phyloP scores from a whole-genome alignment of 148 eudicot species.

The Cornus suecica region DNA sequence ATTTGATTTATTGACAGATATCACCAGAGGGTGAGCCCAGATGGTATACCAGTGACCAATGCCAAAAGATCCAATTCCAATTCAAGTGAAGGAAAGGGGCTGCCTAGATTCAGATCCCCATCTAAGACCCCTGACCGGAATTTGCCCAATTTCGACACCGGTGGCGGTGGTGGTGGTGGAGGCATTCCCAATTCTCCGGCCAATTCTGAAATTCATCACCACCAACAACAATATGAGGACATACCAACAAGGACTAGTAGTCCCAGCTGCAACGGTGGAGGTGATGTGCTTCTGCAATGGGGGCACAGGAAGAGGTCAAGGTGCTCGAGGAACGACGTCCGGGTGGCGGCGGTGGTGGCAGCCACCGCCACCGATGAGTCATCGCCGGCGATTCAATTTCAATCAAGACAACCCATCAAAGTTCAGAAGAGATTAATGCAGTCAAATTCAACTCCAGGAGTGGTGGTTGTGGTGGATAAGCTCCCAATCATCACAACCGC shows the following conservation, averaged over 20 bases:
- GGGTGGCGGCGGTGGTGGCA: neutral
- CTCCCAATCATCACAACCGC: neutral
- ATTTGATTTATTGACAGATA: constrained; percentile 15
- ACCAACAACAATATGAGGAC: neutral
- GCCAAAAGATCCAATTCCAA: constrained; percentile 24
- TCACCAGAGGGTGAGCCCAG: constrained; percentile 27
- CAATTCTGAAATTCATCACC: neutral
- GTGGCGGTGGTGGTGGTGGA: neutral
- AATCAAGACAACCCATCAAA: neutral
- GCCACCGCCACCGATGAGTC: constrained; percentile 21
- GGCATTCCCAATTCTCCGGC: neutral
- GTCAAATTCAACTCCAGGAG: neutral
- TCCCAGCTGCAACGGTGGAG: constrained; percentile 17
- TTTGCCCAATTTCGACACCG: neutral
- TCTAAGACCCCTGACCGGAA: neutral
- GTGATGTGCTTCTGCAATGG: constrained; percentile 39
- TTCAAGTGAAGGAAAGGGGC: neutral
- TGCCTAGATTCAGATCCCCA: neutral
- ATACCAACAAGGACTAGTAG: neutral
- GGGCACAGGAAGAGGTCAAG: constrained; percentile 47
- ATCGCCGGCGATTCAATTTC: constrained; percentile 12
- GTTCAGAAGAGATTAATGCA: constrained; percentile 10
- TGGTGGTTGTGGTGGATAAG: neutral
- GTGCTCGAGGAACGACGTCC: constrained; percentile 16
- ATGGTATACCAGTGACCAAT: constrained; percentile 21